Conservation (phyloP, 164 flowering plant genomes). For the Liquidambar formosana region DNA sequence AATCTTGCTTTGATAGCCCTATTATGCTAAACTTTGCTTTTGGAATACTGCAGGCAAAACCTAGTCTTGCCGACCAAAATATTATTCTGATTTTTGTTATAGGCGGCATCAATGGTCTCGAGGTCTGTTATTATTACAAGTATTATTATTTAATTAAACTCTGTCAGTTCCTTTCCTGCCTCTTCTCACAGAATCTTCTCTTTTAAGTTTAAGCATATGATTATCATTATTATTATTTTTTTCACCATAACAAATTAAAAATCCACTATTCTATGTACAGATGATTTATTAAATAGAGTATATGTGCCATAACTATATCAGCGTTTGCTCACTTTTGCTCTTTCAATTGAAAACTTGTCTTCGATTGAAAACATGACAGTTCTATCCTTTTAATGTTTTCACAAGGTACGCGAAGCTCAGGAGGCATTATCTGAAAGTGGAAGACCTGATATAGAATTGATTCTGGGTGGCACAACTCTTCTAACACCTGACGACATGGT, state of each 20-base stretch:
- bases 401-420: slow-evolving; percentile 72
- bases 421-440: slow-evolving; percentile 83
- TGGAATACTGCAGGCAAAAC: slow-evolving; percentile 69
- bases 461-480: slow-evolving; percentile 87
- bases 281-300: too few species aligned
- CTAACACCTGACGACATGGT: slow-evolving; percentile 83
- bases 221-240: too few species aligned
- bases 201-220: too few species aligned
- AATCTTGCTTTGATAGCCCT: background rate
- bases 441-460: slow-evolving; percentile 70
- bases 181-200: background rate
- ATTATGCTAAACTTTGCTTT: slow-evolving; percentile 6
- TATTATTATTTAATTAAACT: slow-evolving; percentile 11
- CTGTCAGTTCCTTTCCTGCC: background rate
- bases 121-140: too few species aligned
- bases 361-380: background rate
- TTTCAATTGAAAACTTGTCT: background rate
- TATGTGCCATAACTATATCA: too few species aligned
- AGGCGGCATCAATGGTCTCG: slow-evolving; percentile 85
- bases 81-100: slow-evolving; percentile 78
- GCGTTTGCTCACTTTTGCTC: background rate
- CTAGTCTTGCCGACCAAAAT: slow-evolving; percentile 81
- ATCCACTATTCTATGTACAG: background rate
- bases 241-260: background rate
- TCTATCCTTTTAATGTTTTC: slow-evolving; percentile 11